Percentiles rank a stretch among this genome's conserved stretches.
Evolutionary conservation across 495 filamentous ascomycete species (phyloP).

Genomic region (Aspergillus diversus): DNA sequence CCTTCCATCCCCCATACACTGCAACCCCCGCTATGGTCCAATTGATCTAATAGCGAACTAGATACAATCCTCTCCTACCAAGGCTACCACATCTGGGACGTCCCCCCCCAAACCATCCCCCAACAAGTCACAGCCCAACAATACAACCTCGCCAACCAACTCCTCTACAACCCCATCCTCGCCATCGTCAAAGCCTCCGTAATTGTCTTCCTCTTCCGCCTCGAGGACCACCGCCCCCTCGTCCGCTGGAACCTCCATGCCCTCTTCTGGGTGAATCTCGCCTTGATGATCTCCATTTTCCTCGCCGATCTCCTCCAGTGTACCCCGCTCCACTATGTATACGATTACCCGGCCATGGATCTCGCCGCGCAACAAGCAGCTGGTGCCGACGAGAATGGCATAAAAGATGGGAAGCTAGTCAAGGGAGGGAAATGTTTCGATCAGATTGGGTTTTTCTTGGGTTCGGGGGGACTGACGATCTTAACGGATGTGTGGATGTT

Average conservation of each 20-base stretch:
- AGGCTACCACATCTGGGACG: constrained; percentile 49
- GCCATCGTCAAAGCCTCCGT: constrained; percentile 62
- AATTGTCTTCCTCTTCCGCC: constrained; percentile 53
- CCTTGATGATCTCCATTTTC: constrained; percentile 56
- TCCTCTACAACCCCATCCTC: constrained; percentile 67
- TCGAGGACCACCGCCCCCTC: constrained; percentile 38
- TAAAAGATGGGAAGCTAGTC: constrained; percentile 22
- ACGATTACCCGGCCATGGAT: constrained; percentile 28
- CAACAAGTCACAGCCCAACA: constrained; percentile 20
- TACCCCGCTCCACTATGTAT: constrained; percentile 48
- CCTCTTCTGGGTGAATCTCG: constrained; percentile 52
- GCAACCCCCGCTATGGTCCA: too few species aligned
- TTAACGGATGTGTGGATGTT: constrained; percentile 53
- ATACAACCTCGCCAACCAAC: constrained; percentile 58
- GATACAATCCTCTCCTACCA: constrained; percentile 57
- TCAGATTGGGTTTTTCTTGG: constrained; percentile 45
- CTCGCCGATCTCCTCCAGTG: constrained; percentile 64
- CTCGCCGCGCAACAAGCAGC: constrained; percentile 3
- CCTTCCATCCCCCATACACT: constrained; percentile 5
- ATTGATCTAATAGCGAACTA: too few species aligned
- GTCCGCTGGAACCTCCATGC: constrained; percentile 46
- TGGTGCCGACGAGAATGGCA: constrained; percentile 5
- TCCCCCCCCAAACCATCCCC: constrained; percentile 37
- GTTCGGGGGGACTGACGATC: constrained; percentile 46
- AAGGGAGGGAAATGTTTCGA: constrained; percentile 46